A percentile compares a stretch with the other conserved stretches of the same genome.
These are phyloP conservation scores for Proliferodiscus dingleyae DNA, from an alignment of 2,329 filamentous ascomycete genomes.

Conservation along the genomic window DNA sequence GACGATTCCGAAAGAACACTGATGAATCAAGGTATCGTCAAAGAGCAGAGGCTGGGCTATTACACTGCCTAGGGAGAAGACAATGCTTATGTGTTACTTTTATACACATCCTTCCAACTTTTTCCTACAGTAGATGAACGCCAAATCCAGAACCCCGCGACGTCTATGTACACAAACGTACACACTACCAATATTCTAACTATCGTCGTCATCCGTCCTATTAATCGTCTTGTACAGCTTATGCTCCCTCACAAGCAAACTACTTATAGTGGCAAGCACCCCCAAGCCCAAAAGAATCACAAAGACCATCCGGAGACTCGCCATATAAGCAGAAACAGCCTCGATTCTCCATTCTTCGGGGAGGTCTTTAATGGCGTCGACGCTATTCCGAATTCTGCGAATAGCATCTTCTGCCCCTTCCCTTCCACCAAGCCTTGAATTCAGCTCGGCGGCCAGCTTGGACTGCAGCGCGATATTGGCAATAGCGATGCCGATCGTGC, in stretches of 20 bases:
- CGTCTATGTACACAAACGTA: not conserved
- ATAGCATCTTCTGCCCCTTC: not conserved
- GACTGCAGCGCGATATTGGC: constrained; percentile 14
- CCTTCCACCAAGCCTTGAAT: not conserved
- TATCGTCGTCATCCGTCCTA: not conserved
- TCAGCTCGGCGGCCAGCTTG: not conserved
- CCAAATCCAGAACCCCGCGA: not conserved
- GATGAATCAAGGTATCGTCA: too few relatives aligned
- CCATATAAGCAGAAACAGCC: constrained; percentile 2
- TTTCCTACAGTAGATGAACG: not conserved
- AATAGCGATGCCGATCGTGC: constrained; percentile 56
- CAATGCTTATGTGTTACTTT: too few relatives aligned
- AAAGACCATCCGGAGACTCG: constrained; percentile 1
- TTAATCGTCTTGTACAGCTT: not conserved
- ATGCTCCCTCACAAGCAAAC: constrained; percentile 4
- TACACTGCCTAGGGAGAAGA: too few relatives aligned
- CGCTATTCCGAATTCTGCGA: not conserved
- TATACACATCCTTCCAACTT: not conserved
- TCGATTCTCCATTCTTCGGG: not conserved
- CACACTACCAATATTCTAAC: not conserved
- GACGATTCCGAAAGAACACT: too few relatives aligned
- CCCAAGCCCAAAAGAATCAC: not conserved
- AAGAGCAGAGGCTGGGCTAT: too few relatives aligned
- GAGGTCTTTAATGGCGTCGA: not conserved
- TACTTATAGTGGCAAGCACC: not conserved